Evolutionary conservation across 2,329 filamentous ascomycete species (phyloP), one percentile per base, ranked within the genome.

Genomic region (Epichloe baconii): DNA sequence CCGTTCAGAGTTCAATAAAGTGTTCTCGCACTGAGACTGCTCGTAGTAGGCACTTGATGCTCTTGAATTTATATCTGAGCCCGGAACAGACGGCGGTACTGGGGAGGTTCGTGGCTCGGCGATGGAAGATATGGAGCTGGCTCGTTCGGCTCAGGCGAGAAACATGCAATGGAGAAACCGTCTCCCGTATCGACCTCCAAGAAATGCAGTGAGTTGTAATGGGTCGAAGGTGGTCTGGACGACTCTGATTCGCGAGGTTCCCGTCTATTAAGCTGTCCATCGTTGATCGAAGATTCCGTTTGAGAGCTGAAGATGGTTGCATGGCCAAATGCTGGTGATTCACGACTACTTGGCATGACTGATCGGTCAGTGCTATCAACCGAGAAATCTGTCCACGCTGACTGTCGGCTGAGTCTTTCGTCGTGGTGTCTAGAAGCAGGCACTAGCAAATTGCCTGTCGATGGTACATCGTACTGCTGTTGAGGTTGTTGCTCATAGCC

Each of bases 351-450:
- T n/a, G 59, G 61, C 49, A 64, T 55, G 26, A 56, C 61, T 15
- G 64, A 65, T n/a, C 56, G 57, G 53, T 77, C 74, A 19, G 67
- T 70, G 52, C 75, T 80, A 15, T 77, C 76, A 10, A 80, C 66
- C 0, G 78, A 79, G 53, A 77, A 74, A 58, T 82, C 78, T 26
- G 78, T 81, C 78, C 78, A 82, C n/a, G 71, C 68, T 2, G 78
- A 79, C 50, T 75, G 72, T 47, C 78, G 75, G 55, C 78, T 81
- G 19, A 66, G 64, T 38, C 77, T 70, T 53, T 79, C 61, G 68
- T 53, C 66, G 63, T 42, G 71, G 63, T 48, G 69, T 60, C 47
- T 70, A 59, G 56, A 70, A 62, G 47, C 69, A 12, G 77, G 77
- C 14, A 79, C 69, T 48, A 66, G 64, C 8, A 80, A 66, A 51